phyloP scores from a whole-genome alignment of 805 yeast species.

The Diddensiella santjacobensis region DNA sequence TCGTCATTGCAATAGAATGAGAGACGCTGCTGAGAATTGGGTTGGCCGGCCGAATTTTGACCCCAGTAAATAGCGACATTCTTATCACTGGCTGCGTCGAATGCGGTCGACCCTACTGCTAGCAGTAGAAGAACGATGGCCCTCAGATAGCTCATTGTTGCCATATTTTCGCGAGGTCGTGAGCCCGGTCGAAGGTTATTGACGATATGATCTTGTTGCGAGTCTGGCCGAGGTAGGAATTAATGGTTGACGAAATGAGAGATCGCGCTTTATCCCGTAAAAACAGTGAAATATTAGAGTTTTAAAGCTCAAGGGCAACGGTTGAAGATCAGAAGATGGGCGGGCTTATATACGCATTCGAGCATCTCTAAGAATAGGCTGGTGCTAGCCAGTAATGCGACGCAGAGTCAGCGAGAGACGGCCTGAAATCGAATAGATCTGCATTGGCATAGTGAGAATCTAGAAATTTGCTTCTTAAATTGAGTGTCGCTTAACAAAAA shows the following conservation, averaged over 20 bases:
- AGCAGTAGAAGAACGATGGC: background rate
- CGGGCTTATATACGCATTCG: background rate
- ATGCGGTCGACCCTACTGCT: conserved; percentile 7
- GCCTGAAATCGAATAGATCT: background rate
- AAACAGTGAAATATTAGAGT: too few relatives aligned
- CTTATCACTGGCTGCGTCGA: conserved; percentile 36
- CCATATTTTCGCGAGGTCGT: too few relatives aligned
- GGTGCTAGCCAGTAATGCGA: too few relatives aligned
- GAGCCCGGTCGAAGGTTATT: too few relatives aligned
- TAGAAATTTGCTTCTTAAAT: background rate
- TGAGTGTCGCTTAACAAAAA: too few relatives aligned
- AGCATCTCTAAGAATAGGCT: background rate
- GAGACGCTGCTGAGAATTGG: conserved; percentile 38
- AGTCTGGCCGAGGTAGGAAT: too few relatives aligned
- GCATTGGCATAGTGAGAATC: background rate
- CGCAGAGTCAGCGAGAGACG: too few relatives aligned
- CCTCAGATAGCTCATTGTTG: background rate
- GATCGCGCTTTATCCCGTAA: too few relatives aligned
- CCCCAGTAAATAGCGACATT: conserved; percentile 90
- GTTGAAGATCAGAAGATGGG: background rate
- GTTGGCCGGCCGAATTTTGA: conserved; percentile 63
- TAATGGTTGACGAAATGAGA: too few relatives aligned
- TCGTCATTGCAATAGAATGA: conserved; percentile 61
- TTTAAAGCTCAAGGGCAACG: too few relatives aligned
- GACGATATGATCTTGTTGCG: too few relatives aligned